A percentile compares a stretch with the other conserved stretches of the same genome.
phyloP scores from a whole-genome alignment of 2,329 filamentous ascomycete species.

The Aspergillus spinulosporus region DNA sequence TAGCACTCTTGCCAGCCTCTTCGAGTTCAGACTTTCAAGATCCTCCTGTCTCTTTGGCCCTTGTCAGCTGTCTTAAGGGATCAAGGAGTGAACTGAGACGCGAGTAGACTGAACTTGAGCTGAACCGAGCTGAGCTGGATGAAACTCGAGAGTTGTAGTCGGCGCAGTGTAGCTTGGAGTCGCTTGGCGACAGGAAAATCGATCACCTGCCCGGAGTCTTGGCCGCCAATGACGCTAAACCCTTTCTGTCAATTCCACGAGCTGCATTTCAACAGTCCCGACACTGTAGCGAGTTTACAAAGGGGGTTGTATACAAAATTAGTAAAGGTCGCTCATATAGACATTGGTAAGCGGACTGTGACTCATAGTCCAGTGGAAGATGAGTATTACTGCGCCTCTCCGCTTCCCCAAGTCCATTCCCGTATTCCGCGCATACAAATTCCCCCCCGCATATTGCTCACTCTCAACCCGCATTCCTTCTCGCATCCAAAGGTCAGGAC shows the following conservation, averaged over 20 bases:
- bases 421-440: background rate
- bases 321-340: background rate
- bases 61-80: slow-evolving; percentile 2
- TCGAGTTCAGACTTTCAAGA: slow-evolving; percentile 8
- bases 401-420: background rate
- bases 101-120: slow-evolving; percentile 1
- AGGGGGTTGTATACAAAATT: background rate
- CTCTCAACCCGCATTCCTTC: slow-evolving; percentile 7
- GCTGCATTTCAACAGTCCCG: background rate
- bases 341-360: background rate
- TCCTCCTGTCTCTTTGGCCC: slow-evolving; percentile 9
- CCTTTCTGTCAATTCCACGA: slow-evolving; percentile 9
- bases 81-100: background rate
- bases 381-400: slow-evolving; percentile 1
- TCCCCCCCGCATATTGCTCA: slow-evolving; percentile 3
- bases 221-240: slow-evolving; percentile 20
- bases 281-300: background rate
- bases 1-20: slow-evolving; percentile 13
- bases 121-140: background rate
- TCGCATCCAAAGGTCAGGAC: slow-evolving; percentile 24
- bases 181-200: slow-evolving; percentile 7
- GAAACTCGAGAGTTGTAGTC: slow-evolving; percentile 1
- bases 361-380: slow-evolving; percentile 2
- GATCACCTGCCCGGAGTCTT: slow-evolving; percentile 10
- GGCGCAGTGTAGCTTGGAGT: slow-evolving; percentile 4